A percentile compares a stretch with the other conserved stretches of the same genome.
Conservation (phyloP, 2,329 filamentous ascomycete species). For the Knufia petricola region DNA sequence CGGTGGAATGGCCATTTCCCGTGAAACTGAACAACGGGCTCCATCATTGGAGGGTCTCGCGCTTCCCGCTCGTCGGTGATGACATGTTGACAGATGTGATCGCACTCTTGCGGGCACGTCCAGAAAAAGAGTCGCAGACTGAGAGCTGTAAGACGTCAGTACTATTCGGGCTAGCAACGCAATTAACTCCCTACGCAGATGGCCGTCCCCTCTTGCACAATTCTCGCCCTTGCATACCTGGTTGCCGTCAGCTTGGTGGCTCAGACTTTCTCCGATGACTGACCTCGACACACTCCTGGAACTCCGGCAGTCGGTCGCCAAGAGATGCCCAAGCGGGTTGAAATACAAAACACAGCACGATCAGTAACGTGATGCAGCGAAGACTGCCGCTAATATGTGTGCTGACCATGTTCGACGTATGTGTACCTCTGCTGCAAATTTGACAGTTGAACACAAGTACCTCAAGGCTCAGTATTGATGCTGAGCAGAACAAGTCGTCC, state of each 20-base stretch:
- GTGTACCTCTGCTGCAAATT: too few relatives aligned
- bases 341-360: constrained; percentile 3
- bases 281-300: constrained; percentile 77
- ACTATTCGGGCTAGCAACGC: constrained; percentile 14
- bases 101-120: constrained; percentile 88
- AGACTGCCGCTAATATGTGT: not conserved
- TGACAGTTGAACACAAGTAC: not conserved
- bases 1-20: constrained; percentile 97
- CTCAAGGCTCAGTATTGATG: too few relatives aligned
- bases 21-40: constrained; percentile 80
- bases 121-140: constrained; percentile 81
- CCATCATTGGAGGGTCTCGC: constrained; percentile 52
- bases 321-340: constrained; percentile 50
- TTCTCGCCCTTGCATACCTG: constrained; percentile 75
- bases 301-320: constrained; percentile 80
- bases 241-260: constrained; percentile 10
- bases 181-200: constrained; percentile 54
- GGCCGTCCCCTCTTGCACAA: constrained; percentile 57
- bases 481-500: too few relatives aligned
- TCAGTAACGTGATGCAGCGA: not conserved
- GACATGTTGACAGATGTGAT: constrained; percentile 95
- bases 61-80: constrained; percentile 63
- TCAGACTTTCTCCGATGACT: constrained; percentile 16
- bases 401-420: not conserved
- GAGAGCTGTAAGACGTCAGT: constrained; percentile 49